A percentile compares a stretch with the other conserved stretches of the same genome.
Evolutionary conservation across 495 filamentous ascomycete species (phyloP).

Genomic region (Neurospora africana): DNA sequence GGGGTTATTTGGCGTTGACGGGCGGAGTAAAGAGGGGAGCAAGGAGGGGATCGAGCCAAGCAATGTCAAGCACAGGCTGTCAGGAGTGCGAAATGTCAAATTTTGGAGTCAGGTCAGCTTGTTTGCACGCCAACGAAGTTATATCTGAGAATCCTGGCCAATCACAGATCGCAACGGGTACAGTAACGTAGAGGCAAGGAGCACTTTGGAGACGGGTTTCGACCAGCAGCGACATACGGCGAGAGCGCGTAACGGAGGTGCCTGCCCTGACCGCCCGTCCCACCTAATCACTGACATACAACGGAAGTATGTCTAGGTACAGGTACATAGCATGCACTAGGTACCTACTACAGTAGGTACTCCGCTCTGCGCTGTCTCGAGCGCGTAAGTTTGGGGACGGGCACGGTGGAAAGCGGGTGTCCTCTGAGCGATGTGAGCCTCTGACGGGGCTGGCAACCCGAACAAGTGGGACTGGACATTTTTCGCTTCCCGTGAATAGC

Average conservation of each 20-base stretch:
- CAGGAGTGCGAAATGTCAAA: neutral
- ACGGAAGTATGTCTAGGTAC: neutral
- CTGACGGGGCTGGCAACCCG: neutral
- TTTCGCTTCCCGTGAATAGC: constrained; percentile 1
- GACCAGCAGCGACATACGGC: neutral
- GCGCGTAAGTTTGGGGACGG: neutral
- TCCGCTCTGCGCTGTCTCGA: neutral
- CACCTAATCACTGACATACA: neutral
- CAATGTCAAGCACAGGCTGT: neutral
- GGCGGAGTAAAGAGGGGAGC: neutral
- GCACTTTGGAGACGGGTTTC: neutral
- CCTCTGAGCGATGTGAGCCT: neutral
- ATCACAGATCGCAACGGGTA: neutral
- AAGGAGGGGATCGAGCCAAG: neutral
- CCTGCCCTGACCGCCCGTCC: neutral
- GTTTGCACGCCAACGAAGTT: neutral
- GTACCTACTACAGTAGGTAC: neutral
- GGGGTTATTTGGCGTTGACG: neutral
- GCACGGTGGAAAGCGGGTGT: neutral
- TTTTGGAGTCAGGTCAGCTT: neutral
- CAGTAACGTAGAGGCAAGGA: neutral
- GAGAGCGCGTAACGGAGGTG: neutral
- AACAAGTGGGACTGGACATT: neutral
- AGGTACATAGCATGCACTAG: neutral
- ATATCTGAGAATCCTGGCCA: neutral